phyloP scores from a whole-genome alignment of 805 yeast species.

The Zygosaccharomyces pseudorouxii region DNA sequence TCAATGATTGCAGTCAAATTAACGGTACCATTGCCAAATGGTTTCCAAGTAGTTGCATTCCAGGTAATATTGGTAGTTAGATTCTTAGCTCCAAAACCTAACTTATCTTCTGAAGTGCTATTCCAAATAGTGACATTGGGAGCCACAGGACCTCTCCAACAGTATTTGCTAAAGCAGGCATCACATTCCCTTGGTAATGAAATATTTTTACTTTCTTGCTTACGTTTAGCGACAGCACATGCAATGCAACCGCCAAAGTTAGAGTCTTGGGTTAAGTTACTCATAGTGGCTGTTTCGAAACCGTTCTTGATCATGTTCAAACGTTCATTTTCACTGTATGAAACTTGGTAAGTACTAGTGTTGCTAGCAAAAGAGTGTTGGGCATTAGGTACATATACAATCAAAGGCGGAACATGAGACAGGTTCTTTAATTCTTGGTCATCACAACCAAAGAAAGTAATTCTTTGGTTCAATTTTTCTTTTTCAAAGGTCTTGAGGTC shows the following conservation, averaged over 20 bases:
- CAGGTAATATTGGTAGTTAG: neutral
- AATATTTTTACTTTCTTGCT: conserved; percentile 60
- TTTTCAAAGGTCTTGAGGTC: conserved; percentile 56
- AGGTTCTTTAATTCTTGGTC: conserved; percentile 55
- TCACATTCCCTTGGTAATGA: conserved; percentile 63
- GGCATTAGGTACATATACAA: conserved; percentile 73
- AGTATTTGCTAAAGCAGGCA: conserved; percentile 63
- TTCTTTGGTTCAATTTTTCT: conserved; percentile 57
- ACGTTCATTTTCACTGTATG: conserved; percentile 55
- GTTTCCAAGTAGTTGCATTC: neutral
- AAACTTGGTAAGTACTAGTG: conserved; percentile 65
- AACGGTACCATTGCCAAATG: neutral
- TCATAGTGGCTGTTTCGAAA: conserved; percentile 60
- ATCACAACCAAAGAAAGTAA: conserved; percentile 82
- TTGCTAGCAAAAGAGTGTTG: conserved; percentile 63
- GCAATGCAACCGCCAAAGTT: conserved; percentile 73
- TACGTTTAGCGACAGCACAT: conserved; percentile 78
- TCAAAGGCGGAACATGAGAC: conserved; percentile 59
- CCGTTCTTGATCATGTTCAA: conserved; percentile 66
- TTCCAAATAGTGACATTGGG: conserved; percentile 4
- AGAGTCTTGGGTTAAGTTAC: conserved; percentile 60
- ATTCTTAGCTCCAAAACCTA: neutral
- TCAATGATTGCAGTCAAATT: neutral
- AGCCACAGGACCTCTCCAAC: conserved; percentile 58
- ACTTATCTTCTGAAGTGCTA: neutral